Percentiles rank a stretch among this genome's conserved stretches.
Evolutionary conservation across 148 eudicot species (phyloP).

Genomic region (Nyssa sinensis): DNA sequence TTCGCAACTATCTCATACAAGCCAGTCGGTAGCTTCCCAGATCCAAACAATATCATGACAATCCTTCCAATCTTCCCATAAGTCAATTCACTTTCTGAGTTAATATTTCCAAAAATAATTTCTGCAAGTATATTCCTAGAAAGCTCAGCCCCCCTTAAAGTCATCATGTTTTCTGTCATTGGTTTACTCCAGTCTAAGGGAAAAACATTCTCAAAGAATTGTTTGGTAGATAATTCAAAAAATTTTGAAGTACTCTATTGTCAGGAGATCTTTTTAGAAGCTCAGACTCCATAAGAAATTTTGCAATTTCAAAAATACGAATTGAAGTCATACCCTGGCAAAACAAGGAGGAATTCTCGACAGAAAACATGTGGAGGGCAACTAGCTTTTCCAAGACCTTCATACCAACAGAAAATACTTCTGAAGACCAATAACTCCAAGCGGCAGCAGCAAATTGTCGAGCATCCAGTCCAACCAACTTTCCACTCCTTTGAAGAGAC

Average conservation of each 20-base stretch:
- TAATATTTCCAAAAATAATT: constrained; percentile 22
- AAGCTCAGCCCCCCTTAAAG: constrained; percentile 35
- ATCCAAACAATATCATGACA: constrained; percentile 54
- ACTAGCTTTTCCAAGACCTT: too few relatives aligned
- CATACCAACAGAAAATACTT: too few relatives aligned
- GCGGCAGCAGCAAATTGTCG: too few relatives aligned
- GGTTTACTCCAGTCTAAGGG: constrained; percentile 46
- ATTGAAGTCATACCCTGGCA: constrained; percentile 18
- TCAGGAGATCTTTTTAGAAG: constrained; percentile 9
- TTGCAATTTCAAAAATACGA: constrained; percentile 33
- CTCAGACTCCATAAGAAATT: too few relatives aligned
- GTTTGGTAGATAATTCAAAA: constrained; percentile 21
- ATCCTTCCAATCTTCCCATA: constrained; percentile 52
- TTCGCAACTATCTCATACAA: constrained; percentile 22
- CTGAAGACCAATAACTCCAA: too few relatives aligned
- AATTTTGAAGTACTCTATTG: constrained; percentile 16
- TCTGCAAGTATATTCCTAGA: constrained; percentile 47
- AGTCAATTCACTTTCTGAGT: constrained; percentile 24
- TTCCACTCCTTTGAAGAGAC: constrained; percentile 16
- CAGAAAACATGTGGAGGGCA: background rate
- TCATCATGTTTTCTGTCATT: constrained; percentile 28
- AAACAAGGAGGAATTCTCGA: constrained; percentile 10
- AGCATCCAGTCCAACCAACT: constrained; percentile 16
- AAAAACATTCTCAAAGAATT: constrained; percentile 37
- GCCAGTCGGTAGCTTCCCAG: constrained; percentile 27